Evolutionary conservation across 2,329 filamentous ascomycete genomes (phyloP), one percentile per base, ranked within the genome.

Genomic region (Pseudogymnoascus sp.): DNA sequence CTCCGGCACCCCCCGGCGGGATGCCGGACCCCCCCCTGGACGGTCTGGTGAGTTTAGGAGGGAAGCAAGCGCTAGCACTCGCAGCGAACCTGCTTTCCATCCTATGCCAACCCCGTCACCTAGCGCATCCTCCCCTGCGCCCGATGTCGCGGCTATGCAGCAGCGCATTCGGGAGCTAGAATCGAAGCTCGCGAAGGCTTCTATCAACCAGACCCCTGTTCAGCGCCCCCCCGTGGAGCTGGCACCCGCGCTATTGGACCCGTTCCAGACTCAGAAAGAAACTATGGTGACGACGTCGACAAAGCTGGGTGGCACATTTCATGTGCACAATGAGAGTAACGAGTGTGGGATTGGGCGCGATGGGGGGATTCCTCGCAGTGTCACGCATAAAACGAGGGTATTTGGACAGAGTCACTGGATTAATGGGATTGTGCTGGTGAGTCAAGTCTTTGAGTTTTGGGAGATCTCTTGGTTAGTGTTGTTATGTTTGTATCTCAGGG

Each of bases 401-500:
- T 82, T 84, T 66, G 83, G 83, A 0, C 78, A 78, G 66, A 83
- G 80, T 31, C 81, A 84, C 66, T 84, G 81, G 78, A 75, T 83
- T n/a, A 81, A 79, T 63, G 74, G 74, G 1, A 69, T 80, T 9
- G 66, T 73, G 0, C 64, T 81, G 47, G 80, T 83, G 66, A 68
- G 76, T 63, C 33, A n/a, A 15, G 54, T 4, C 17, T 24, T 35
- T 36, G 13, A 59, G 7, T 26, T 11, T 17, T 5, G 13, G 24
- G 9, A 33, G 37, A 6, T 68, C 65, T 71, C 67, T 59, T 65
- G 62, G 39, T 66, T 65, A 58, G 62, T 68, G 6, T 65, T 66
- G n/a, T 59, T 50, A 9, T 31, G 15, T 50, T 50, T 41, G 13
- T 31, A 31, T 31, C 13, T 31, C 13, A 31, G 26, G 41, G 41